Conservation (phyloP, 768 basidiomycete genomes). For the Mrakia hoshinonis region DNA sequence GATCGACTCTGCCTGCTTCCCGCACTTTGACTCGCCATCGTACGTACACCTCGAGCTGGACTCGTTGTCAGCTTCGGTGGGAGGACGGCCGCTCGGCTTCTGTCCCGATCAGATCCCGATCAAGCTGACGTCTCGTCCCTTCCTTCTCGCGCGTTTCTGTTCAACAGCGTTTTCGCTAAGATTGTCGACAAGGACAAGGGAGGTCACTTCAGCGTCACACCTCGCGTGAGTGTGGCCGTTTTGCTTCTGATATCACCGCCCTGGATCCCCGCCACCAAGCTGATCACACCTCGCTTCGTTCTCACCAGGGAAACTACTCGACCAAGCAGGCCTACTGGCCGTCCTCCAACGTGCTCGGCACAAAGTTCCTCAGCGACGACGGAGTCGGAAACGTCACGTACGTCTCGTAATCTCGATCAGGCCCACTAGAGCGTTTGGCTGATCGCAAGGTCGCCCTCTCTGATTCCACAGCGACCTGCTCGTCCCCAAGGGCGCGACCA, state of each 20-base stretch:
- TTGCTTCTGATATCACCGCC: too few species aligned
- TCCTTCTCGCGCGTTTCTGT: not conserved
- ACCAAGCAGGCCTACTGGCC: conserved; percentile 40
- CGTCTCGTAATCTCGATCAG: conserved; percentile 30
- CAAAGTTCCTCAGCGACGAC: conserved; percentile 82
- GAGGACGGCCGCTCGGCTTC: not conserved
- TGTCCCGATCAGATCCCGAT: not conserved
- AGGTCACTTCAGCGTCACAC: conserved; percentile 84
- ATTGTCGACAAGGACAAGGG: conserved; percentile 47
- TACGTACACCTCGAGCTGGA: conserved; percentile 3
- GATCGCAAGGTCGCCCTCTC: not conserved
- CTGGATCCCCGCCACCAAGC: too few species aligned
- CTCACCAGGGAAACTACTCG: not conserved
- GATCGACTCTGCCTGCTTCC: conserved; percentile 68
- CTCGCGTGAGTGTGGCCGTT: conserved; percentile 52
- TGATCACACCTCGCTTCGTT: not conserved
- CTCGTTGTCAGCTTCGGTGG: too few species aligned
- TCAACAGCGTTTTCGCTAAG: conserved; percentile 11
- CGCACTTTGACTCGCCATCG: conserved; percentile 83
- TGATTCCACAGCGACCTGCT: conserved; percentile 28
- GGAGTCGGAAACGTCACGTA: conserved; percentile 80
- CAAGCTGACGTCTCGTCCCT: too few species aligned
- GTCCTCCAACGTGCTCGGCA: conserved; percentile 60
- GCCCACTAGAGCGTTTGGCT: not conserved
- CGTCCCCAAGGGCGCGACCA: conserved; percentile 34